Evolutionary conservation across 495 filamentous ascomycete species (phyloP).

Genomic region (Penicillium steckii): DNA sequence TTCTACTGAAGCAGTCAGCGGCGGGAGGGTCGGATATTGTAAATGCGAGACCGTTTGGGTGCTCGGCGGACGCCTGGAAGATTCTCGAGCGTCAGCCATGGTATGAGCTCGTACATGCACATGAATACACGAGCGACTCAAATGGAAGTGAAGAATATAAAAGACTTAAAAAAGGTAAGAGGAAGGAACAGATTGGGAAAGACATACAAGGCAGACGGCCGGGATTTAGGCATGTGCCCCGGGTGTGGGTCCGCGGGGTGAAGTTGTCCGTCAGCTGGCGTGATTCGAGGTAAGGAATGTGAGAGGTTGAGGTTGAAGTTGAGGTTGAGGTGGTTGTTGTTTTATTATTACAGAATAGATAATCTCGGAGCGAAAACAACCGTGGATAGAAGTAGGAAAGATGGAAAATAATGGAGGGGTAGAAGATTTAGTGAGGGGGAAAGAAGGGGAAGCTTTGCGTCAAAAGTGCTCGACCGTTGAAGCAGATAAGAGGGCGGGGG

Average conservation of each 20-base stretch:
- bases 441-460: too few relatives aligned
- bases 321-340: background rate
- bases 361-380: too few relatives aligned
- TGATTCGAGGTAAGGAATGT: background rate
- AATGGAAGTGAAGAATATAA: constrained; percentile 1
- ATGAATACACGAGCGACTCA: constrained; percentile 2
- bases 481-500: too few relatives aligned
- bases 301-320: constrained; percentile 3
- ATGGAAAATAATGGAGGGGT: too few relatives aligned
- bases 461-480: too few relatives aligned
- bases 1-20: constrained; percentile 45
- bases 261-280: constrained; percentile 5
- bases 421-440: too few relatives aligned
- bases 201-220: constrained; percentile 3
- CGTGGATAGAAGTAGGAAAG: too few relatives aligned
- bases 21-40: constrained; percentile 46
- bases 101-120: constrained; percentile 11
- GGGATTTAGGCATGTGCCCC: constrained; percentile 9
- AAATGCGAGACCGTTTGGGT: constrained; percentile 33
- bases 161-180: background rate
- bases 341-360: too few relatives aligned
- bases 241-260: constrained; percentile 11
- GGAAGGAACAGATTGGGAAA: background rate
- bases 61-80: constrained; percentile 31
- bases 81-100: constrained; percentile 45